Evolutionary conservation across 169 alveolate species (phyloP).

Genomic region (Eimeria necatrix): DNA sequence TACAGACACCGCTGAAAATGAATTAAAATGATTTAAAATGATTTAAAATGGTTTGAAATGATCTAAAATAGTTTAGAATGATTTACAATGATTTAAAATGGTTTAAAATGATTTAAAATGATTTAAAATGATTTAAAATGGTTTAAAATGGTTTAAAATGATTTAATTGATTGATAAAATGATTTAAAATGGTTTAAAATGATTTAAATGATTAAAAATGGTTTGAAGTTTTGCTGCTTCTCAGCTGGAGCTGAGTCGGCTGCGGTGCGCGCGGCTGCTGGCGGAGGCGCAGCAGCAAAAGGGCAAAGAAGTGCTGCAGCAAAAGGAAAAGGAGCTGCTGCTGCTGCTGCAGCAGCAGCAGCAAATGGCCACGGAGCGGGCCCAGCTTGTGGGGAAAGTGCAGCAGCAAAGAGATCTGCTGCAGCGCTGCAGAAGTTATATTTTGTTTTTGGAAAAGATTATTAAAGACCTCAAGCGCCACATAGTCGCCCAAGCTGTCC

Average conservation of each 20-base stretch:
- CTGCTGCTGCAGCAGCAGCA: neutral
- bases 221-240: neutral
- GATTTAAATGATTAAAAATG: too few species aligned
- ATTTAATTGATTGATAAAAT: too few species aligned
- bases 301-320: neutral
- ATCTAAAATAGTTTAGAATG: too few species aligned
- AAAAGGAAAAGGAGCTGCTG: neutral
- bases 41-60: too few species aligned
- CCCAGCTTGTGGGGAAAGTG: neutral
- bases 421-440: neutral
- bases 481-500: neutral
- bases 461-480: neutral
- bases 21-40: too few species aligned
- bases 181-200: too few species aligned
- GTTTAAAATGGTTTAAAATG: too few species aligned
- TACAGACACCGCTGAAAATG: too few species aligned
- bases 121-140: too few species aligned
- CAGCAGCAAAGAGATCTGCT: neutral
- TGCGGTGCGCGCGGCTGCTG: neutral
- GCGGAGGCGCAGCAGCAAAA: neutral
- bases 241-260: neutral
- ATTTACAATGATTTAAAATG: too few species aligned
- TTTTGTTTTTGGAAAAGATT: neutral
- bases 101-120: too few species aligned
- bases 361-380: neutral